Evolutionary conservation across 306 rosid species (phyloP).

Genomic region (Cucumis hystrix): DNA sequence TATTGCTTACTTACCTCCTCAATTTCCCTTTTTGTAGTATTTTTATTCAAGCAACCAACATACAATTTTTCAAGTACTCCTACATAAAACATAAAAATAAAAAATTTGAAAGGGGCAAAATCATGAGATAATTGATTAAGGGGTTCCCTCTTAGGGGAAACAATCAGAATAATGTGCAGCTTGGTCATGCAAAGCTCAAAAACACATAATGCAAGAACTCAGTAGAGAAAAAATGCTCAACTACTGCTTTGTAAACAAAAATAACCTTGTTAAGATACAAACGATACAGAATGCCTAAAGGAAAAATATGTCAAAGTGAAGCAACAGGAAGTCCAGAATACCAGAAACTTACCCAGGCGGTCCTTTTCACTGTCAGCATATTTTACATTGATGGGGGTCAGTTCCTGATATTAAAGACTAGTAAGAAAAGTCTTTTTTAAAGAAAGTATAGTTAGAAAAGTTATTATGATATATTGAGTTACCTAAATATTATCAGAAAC

Average conservation of each 20-base stretch:
- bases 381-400: slow-evolving; percentile 46
- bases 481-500: slow-evolving; percentile 13
- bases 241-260: neutral
- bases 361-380: slow-evolving; percentile 60
- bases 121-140: neutral
- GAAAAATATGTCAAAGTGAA: neutral
- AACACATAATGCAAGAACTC: neutral
- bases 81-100: slow-evolving; percentile 20
- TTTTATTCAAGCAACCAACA: slow-evolving; percentile 44
- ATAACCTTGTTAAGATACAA: neutral
- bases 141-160: neutral
- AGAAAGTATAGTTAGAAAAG: slow-evolving; percentile 2
- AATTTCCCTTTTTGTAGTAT: slow-evolving; percentile 49
- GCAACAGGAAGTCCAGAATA: neutral
- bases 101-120: slow-evolving; percentile 10
- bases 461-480: slow-evolving; percentile 3
- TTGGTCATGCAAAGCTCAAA: neutral
- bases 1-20: slow-evolving; percentile 63
- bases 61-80: slow-evolving; percentile 51
- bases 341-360: slow-evolving; percentile 42
- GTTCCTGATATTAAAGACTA: slow-evolving; percentile 31
- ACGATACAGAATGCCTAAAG: neutral
- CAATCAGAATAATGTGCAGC: neutral
- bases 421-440: slow-evolving; percentile 1
- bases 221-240: neutral